These are phyloP conservation scores for Pythium vanterpoolii DNA, from an alignment of 352 stramenopile genomes.

Conservation along the genomic window DNA sequence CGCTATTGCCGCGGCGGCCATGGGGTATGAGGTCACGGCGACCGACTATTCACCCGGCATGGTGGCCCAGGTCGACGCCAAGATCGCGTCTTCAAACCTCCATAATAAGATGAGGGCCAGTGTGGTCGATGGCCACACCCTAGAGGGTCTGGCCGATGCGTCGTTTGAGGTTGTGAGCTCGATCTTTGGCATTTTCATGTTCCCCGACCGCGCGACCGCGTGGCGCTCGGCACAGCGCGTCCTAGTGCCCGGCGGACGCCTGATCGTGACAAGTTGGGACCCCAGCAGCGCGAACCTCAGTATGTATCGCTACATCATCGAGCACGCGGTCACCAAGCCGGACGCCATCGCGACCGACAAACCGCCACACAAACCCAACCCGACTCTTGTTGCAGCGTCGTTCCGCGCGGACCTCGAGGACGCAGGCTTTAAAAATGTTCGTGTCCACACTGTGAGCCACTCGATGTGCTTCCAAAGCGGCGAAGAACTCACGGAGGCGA, in stretches of 20 bases:
- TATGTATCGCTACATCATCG: conserved; percentile 1
- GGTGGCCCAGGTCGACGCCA: conserved; percentile 8
- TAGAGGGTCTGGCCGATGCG: conserved; percentile 10
- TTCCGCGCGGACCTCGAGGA: conserved; percentile 22
- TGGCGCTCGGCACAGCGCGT: conserved; percentile 18
- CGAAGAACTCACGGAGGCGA: conserved; percentile 6
- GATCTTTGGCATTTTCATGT: conserved; percentile 21
- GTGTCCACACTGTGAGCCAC: conserved; percentile 7
- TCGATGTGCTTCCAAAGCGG: conserved; percentile 17
- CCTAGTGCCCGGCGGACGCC: conserved; percentile 10
- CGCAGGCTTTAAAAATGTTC: conserved; percentile 8
- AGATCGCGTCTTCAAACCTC: neutral
- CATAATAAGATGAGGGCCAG: neutral
- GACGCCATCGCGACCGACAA: conserved; percentile 7
- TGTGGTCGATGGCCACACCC: conserved; percentile 17
- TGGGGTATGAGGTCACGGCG: conserved; percentile 18
- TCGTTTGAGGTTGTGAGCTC: conserved; percentile 22
- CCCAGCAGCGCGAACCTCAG: conserved; percentile 12
- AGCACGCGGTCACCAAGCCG: no score
- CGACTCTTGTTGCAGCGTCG: neutral
- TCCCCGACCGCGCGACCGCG: conserved; percentile 12
- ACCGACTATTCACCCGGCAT: conserved; percentile 18
- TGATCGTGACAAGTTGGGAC: conserved; percentile 21
- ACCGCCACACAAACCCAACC: neutral
- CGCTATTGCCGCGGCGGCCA: neutral